A percentile compares a stretch with the other conserved stretches of the same genome.
Evolutionary conservation across 306 rosid genomes (phyloP).

Genomic region (Vigna trinervia): DNA sequence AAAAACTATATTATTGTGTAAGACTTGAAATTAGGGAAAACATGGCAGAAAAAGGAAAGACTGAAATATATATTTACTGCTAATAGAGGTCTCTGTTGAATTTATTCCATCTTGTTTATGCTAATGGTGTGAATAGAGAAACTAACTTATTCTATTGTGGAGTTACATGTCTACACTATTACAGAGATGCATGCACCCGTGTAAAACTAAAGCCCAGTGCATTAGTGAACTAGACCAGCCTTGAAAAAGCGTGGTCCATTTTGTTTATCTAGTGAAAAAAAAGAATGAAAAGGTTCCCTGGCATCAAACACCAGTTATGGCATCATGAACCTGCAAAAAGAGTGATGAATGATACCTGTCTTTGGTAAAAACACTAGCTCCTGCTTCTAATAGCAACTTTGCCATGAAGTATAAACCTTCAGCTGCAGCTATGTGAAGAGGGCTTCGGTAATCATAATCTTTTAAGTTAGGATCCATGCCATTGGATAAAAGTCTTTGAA

Average conservation of each 20-base stretch:
- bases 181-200: neutral
- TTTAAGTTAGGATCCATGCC: slow-evolving; percentile 89
- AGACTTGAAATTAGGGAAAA: neutral
- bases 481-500: slow-evolving; percentile 69
- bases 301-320: neutral
- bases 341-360: slow-evolving; percentile 68
- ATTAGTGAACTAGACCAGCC: neutral
- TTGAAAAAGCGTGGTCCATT: neutral
- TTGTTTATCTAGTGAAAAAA: neutral
- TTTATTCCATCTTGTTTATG: neutral
- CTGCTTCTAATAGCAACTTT: slow-evolving; percentile 77
- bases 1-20: neutral
- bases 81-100: neutral
- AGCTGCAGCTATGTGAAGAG: slow-evolving; percentile 85
- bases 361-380: slow-evolving; percentile 82
- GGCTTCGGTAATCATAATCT: slow-evolving; percentile 89
- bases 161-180: neutral
- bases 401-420: slow-evolving; percentile 88
- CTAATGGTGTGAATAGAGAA: neutral
- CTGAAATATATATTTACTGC: neutral
- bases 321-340: slow-evolving; percentile 24
- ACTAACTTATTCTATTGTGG: neutral
- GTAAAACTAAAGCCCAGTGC: slow-evolving; percentile 1
- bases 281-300: slow-evolving; percentile 16
- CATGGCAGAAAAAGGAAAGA: neutral